Evolutionary conservation across 1,284 basidiomycete genomes (phyloP).

Genomic region (Malassezia slooffiae): DNA sequence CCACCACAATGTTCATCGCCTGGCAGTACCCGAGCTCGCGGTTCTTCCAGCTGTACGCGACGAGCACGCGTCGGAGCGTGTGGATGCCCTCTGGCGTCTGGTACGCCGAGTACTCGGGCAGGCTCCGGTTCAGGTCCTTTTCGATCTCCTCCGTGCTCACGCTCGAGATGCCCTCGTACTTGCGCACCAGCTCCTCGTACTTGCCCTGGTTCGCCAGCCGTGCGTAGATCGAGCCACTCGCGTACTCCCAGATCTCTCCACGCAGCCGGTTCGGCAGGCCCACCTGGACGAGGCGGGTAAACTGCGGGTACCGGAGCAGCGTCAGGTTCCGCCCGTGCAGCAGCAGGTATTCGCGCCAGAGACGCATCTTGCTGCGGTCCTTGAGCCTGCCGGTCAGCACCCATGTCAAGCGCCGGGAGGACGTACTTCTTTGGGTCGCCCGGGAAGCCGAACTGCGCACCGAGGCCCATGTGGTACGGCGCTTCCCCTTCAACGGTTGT

Average conservation of each 20-base stretch:
- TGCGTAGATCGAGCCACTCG: slow-evolving; percentile 79
- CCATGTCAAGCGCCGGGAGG: neutral
- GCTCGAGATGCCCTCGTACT: slow-evolving; percentile 67
- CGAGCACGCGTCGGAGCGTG: slow-evolving; percentile 76
- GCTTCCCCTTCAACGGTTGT: neutral
- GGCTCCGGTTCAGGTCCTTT: slow-evolving; percentile 78
- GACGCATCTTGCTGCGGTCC: slow-evolving; percentile 91
- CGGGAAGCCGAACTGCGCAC: slow-evolving; percentile 44
- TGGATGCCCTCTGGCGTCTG: slow-evolving; percentile 39
- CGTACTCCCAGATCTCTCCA: slow-evolving; percentile 96
- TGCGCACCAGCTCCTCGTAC: slow-evolving; percentile 67
- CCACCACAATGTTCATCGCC: slow-evolving; percentile 61
- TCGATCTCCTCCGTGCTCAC: slow-evolving; percentile 97
- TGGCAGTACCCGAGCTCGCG: slow-evolving; percentile 57
- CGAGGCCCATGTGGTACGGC: slow-evolving; percentile 32
- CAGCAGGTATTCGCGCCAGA: slow-evolving; percentile 72
- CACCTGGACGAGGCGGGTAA: slow-evolving; percentile 89
- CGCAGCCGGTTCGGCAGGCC: slow-evolving; percentile 87
- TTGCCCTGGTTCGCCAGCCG: slow-evolving; percentile 77
- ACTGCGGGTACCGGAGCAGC: slow-evolving; percentile 89
- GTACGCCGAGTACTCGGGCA: slow-evolving; percentile 44
- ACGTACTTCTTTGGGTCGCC: slow-evolving; percentile 39
- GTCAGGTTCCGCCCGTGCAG: slow-evolving; percentile 78
- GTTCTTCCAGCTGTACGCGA: slow-evolving; percentile 94
- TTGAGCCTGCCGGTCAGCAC: slow-evolving; percentile 49